These are phyloP conservation scores for Niveomyces coronatus DNA, from an alignment of 2,329 filamentous ascomycete genomes.

Conservation along the genomic window DNA sequence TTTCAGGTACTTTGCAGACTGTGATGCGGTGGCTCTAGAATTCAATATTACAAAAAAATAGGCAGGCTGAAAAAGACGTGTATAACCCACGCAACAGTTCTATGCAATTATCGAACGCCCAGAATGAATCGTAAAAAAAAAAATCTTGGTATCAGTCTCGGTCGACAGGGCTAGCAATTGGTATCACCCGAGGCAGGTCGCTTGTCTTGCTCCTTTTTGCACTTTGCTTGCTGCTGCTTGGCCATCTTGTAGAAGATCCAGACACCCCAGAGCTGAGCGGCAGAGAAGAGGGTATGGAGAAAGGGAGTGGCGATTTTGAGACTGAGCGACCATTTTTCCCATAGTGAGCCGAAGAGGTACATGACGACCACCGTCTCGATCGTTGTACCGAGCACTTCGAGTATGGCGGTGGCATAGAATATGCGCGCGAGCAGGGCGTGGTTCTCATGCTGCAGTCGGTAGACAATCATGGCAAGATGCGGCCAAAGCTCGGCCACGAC, in stretches of 20 bases:
- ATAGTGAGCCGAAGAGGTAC: conserved; percentile 9
- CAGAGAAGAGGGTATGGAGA: conserved; percentile 8
- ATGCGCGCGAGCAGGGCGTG: conserved; percentile 6
- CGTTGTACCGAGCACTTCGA: conserved; percentile 6
- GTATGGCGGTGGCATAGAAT: conserved; percentile 6
- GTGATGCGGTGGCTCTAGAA: too few relatives aligned
- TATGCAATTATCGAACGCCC: too few relatives aligned
- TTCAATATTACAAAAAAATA: too few relatives aligned
- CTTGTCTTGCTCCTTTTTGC: conserved; percentile 5
- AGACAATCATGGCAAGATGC: conserved; percentile 10
- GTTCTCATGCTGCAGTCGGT: conserved; percentile 4
- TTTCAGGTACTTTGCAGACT: too few relatives aligned
- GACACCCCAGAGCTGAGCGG: conserved; percentile 9
- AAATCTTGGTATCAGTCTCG: not conserved
- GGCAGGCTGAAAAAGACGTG: too few relatives aligned
- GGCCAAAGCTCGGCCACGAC: conserved; percentile 10
- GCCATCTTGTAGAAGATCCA: conserved; percentile 11
- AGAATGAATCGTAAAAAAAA: too few relatives aligned
- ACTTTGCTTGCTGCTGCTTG: conserved; percentile 3
- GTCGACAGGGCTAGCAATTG: too few relatives aligned
- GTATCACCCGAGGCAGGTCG: conserved; percentile 4
- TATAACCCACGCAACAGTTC: too few relatives aligned
- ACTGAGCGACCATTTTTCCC: conserved; percentile 9
- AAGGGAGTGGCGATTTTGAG: conserved; percentile 8
- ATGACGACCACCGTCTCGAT: conserved; percentile 9